Percentiles rank a stretch among this genome's conserved stretches.
Conservation (phyloP, 768 basidiomycete species). For the Pulveroboletus sp. region DNA sequence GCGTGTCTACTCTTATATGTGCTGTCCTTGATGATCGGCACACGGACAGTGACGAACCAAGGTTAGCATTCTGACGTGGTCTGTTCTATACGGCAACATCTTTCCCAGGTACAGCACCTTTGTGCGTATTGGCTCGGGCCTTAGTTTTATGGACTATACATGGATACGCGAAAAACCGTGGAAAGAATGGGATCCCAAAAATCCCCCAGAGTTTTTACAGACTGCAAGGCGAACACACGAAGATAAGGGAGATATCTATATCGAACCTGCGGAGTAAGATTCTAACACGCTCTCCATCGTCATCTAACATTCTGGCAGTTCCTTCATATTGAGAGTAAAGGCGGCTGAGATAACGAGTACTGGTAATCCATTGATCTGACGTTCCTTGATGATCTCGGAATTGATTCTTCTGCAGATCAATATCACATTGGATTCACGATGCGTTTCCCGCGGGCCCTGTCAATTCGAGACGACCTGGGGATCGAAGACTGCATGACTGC, state of each 20-base stretch:
- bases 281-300: neutral
- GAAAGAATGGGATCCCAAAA: conserved; percentile 74
- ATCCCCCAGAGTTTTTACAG: conserved; percentile 67
- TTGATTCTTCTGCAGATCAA: conserved; percentile 48
- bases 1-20: conserved; percentile 86
- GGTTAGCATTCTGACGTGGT: conserved; percentile 40
- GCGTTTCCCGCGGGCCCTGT: conserved; percentile 87
- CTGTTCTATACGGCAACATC: neutral
- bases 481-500: conserved; percentile 73
- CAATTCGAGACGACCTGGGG: conserved; percentile 75
- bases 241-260: conserved; percentile 88
- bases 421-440: conserved; percentile 87
- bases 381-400: neutral
- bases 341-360: conserved; percentile 85
- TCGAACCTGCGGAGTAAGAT: conserved; percentile 82
- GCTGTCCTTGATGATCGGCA: conserved; percentile 81
- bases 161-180: conserved; percentile 83
- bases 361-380: conserved; percentile 41
- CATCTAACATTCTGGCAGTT: conserved; percentile 45
- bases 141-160: conserved; percentile 82
- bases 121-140: conserved; percentile 86
- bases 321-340: conserved; percentile 91
- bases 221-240: conserved; percentile 61
- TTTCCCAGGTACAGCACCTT: conserved; percentile 75
- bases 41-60: conserved; percentile 51